phyloP scores from a whole-genome alignment of 2,329 filamentous ascomycete genomes.

The Colletotrichum noveboracense region DNA sequence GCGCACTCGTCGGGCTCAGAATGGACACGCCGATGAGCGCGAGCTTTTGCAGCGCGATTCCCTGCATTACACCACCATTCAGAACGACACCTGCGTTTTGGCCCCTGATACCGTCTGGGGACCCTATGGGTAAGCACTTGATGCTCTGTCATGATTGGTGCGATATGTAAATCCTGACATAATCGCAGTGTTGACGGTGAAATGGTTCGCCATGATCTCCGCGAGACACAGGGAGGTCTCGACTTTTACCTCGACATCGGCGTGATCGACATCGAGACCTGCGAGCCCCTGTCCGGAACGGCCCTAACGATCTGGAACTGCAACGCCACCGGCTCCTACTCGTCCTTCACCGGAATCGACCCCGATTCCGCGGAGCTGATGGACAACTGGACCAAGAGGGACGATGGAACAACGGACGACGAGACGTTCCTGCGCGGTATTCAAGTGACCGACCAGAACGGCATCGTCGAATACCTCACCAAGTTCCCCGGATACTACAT shows the following conservation, averaged over 20 bases:
- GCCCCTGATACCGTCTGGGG: conserved; percentile 51
- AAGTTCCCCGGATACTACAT: conserved; percentile 51
- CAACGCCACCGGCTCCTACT: conserved; percentile 11
- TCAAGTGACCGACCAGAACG: conserved; percentile 44
- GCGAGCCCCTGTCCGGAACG: conserved; percentile 3
- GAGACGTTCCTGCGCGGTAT: conserved; percentile 41
- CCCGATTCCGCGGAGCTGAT: not conserved
- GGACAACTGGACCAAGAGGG: not conserved
- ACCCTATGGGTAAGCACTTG: conserved; percentile 42
- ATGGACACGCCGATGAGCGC: conserved; percentile 26
- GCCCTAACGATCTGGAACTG: not conserved
- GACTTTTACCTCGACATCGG: conserved; percentile 9
- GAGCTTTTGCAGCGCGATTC: conserved; percentile 30
- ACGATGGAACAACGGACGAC: conserved; percentile 24
- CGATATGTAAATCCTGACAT: not conserved
- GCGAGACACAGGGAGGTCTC: not conserved
- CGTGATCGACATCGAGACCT: conserved; percentile 15
- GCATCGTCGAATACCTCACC: conserved; percentile 47
- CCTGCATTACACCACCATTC: conserved; percentile 29
- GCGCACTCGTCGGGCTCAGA: not conserved
- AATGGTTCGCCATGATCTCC: conserved; percentile 2
- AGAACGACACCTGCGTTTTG: conserved; percentile 46
- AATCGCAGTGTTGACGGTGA: not conserved
- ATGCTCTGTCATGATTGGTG: accelerated
- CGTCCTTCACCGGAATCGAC: not conserved